Conservation (phyloP, 2,329 filamentous ascomycete species). For the Xylaria hypoxylon region DNA sequence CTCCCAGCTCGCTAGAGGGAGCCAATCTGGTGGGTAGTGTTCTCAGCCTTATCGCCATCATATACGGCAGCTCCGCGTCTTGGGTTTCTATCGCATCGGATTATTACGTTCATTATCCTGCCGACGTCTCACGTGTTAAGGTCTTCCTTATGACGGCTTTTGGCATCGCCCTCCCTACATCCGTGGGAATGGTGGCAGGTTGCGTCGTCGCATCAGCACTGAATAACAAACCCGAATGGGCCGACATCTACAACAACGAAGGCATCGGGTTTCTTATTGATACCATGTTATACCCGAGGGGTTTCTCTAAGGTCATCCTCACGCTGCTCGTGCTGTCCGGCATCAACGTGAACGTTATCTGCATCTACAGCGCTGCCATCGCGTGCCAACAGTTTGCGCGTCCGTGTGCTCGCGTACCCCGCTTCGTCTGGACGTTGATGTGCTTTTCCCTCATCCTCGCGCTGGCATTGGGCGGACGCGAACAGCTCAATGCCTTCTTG, state of each 20-base stretch:
- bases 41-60: conserved; percentile 58
- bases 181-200: conserved; percentile 61
- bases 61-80: conserved; percentile 62
- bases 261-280: conserved; percentile 61
- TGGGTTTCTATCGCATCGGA: conserved; percentile 61
- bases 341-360: conserved; percentile 61
- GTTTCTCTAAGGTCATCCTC: conserved; percentile 57
- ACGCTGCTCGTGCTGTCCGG: conserved; percentile 57
- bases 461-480: conserved; percentile 57
- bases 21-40: conserved; percentile 55
- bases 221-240: conserved; percentile 56
- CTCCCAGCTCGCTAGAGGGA: conserved; percentile 52
- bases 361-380: conserved; percentile 56
- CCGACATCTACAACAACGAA: conserved; percentile 51
- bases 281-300: conserved; percentile 57
- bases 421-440: conserved; percentile 61
- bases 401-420: conserved; percentile 57
- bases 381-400: conserved; percentile 57
- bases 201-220: conserved; percentile 58
- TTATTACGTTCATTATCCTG: conserved; percentile 61
- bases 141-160: conserved; percentile 61
- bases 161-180: conserved; percentile 61
- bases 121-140: conserved; percentile 58
- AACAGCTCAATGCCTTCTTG: conserved; percentile 58
- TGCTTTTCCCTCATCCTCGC: conserved; percentile 59